Evolutionary conservation across 2,329 filamentous ascomycete genomes (phyloP).

Genomic region (Clarireedia homoeocarpa): DNA sequence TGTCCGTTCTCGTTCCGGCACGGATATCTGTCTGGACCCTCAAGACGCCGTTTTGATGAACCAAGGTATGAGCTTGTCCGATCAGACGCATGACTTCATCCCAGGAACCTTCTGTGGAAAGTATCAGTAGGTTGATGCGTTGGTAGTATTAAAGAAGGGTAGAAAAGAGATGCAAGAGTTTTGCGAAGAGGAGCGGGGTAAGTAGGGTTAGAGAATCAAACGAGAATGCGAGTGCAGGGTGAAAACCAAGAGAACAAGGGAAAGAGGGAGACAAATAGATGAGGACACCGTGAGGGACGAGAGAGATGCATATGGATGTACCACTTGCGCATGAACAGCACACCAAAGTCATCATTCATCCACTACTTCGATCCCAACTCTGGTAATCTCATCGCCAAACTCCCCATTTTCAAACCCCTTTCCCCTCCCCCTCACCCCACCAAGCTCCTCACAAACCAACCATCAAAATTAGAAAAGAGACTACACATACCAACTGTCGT

Average conservation of each 20-base stretch:
- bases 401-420: not conserved
- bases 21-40: constrained; percentile 86
- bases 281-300: not conserved
- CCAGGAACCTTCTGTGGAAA: constrained; percentile 72
- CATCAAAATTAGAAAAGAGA: too few relatives aligned
- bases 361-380: too few relatives aligned
- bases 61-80: constrained; percentile 73
- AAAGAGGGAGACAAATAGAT: not conserved
- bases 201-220: not conserved
- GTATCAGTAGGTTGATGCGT: not conserved
- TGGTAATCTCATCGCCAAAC: not conserved
- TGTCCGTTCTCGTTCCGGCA: constrained; percentile 52
- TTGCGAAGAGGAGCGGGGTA: not conserved
- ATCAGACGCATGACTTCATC: constrained; percentile 78
- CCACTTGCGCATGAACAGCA: not conserved
- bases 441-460: not conserved
- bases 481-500: constrained; percentile 71
- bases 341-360: not conserved
- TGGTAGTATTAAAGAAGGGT: not conserved
- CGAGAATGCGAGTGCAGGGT: not conserved
- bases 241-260: not conserved
- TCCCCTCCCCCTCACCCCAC: not conserved
- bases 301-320: not conserved
- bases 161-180: not conserved
- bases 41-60: constrained; percentile 69